These are phyloP conservation scores for Albatrellus ellisii DNA, from an alignment of 768 basidiomycete genomes.

Conservation along the genomic window DNA sequence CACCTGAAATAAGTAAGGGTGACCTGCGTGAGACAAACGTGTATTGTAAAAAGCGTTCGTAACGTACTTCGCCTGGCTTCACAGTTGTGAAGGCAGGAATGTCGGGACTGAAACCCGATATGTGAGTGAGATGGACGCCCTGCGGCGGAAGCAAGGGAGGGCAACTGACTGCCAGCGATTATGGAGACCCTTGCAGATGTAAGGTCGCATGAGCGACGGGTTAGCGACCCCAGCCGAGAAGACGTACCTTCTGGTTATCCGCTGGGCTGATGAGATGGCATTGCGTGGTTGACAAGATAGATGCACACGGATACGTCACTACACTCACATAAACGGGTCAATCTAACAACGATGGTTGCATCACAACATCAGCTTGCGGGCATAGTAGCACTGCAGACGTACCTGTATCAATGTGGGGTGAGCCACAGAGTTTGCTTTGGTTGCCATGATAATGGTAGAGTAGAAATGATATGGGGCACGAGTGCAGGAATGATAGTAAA, in stretches of 20 bases:
- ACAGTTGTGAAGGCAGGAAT: slow-evolving; percentile 51
- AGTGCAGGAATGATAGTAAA: too few relatives aligned
- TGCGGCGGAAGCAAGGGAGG: too few relatives aligned
- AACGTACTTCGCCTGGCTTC: slow-evolving; percentile 41
- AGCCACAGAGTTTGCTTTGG: slow-evolving; percentile 43
- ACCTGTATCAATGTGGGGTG: slow-evolving; percentile 49
- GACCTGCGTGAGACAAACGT: background rate
- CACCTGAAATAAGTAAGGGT: slow-evolving; percentile 23
- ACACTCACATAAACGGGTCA: slow-evolving; percentile 53
- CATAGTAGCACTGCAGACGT: slow-evolving; percentile 13
- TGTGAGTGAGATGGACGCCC: background rate
- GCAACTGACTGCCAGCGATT: slow-evolving; percentile 67
- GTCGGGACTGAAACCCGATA: slow-evolving; percentile 31
- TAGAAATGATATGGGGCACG: too few relatives aligned
- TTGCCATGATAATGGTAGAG: slow-evolving; percentile 42
- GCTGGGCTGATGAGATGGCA: slow-evolving; percentile 25
- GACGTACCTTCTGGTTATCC: slow-evolving; percentile 41
- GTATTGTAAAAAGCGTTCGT: background rate
- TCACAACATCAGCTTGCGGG: background rate
- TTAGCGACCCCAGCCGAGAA: background rate
- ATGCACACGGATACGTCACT: background rate
- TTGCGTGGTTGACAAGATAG: background rate
- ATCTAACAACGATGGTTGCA: slow-evolving; percentile 26
- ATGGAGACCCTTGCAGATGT: slow-evolving; percentile 36
- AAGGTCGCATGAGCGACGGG: background rate